Conservation (phyloP, 768 basidiomycete species). For the Leccinum disarticulatum region DNA sequence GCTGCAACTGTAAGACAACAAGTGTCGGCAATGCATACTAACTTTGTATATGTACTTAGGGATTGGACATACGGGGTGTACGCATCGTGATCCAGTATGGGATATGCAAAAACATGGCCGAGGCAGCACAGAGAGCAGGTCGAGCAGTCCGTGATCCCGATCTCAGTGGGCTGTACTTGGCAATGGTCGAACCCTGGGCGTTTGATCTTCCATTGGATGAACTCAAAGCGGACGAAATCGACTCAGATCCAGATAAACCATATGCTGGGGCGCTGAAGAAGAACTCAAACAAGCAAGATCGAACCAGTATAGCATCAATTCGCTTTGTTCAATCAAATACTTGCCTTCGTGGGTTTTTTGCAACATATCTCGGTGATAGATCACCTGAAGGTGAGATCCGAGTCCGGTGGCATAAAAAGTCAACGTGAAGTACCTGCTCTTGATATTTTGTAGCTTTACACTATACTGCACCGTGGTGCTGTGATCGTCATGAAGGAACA, state of each 20-base stretch:
- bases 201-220: neutral
- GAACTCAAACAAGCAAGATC: neutral
- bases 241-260: neutral
- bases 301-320: neutral
- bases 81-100: no score
- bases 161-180: neutral
- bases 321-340: neutral
- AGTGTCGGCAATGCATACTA: neutral
- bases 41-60: neutral
- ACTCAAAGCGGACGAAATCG: neutral
- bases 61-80: neutral
- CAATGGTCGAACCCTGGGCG: neutral
- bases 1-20: neutral
- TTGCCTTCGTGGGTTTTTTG: neutral
- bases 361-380: neutral
- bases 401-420: no score
- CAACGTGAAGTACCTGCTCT: no score
- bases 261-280: neutral
- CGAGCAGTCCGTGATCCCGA: neutral
- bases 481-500: neutral
- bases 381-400: neutral
- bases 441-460: neutral
- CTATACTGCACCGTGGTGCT: neutral
- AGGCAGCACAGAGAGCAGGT: no score
- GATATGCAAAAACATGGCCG: no score